Evolutionary conservation across 345 rosid species (phyloP).

Genomic region (Mallotus nudiflorus): DNA sequence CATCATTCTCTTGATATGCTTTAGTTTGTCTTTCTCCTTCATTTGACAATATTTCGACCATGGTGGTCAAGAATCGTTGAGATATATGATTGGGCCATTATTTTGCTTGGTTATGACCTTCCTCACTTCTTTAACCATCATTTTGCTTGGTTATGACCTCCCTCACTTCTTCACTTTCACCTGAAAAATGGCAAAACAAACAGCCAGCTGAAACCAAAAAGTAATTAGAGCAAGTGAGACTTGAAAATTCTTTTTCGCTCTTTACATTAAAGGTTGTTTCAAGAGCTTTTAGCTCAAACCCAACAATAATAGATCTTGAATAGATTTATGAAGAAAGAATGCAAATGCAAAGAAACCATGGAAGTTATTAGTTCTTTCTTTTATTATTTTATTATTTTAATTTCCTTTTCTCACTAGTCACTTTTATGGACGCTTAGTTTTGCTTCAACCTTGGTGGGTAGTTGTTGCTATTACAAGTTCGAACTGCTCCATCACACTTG

Average conservation of each 20-base stretch:
- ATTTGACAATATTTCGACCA: conserved; percentile 58
- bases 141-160: too few species aligned
- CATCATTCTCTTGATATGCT: conserved; percentile 54
- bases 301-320: conserved; percentile 58
- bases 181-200: conserved; percentile 29
- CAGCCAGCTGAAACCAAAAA: neutral
- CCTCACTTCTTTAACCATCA: too few species aligned
- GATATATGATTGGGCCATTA: conserved; percentile 61
- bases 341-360: conserved; percentile 11
- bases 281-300: conserved; percentile 61
- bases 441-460: too few species aligned
- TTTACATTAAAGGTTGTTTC: conserved; percentile 76
- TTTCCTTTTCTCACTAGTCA: too few species aligned
- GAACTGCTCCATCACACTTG: too few species aligned
- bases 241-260: neutral
- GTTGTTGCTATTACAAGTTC: too few species aligned
- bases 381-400: too few species aligned
- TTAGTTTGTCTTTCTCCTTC: conserved; percentile 47
- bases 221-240: neutral
- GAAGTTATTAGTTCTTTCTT: too few species aligned
- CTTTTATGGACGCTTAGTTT: too few species aligned
- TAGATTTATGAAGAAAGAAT: conserved; percentile 79
- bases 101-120: conserved; percentile 42
- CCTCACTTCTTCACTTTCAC: conserved; percentile 41
- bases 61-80: conserved; percentile 44